These are phyloP conservation scores for Gymnopus androsaceus DNA, from an alignment of 1,284 basidiomycete species.

Conservation along the genomic window DNA sequence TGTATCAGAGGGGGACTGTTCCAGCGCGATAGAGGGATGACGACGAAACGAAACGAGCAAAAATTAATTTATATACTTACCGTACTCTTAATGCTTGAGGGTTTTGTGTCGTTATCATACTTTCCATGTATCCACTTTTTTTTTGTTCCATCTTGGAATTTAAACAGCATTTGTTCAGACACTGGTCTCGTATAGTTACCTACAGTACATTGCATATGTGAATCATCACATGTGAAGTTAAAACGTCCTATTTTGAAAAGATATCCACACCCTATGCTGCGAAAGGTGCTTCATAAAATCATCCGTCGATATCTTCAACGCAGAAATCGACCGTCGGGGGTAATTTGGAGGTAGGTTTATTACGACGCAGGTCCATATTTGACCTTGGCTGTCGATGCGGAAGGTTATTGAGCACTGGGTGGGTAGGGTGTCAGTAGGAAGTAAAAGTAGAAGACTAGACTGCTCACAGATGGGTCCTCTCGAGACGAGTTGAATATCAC, in stretches of 20 bases:
- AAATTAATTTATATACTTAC: no score
- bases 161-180: neutral
- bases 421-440: neutral
- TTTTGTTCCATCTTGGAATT: no score
- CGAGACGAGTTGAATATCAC: slow-evolving; percentile 2
- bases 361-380: slow-evolving; percentile 5
- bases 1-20: no score
- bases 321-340: neutral
- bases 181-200: no score
- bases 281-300: neutral
- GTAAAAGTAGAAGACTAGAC: neutral
- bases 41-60: no score
- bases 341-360: neutral
- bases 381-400: neutral
- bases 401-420: neutral
- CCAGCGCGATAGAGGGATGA: no score
- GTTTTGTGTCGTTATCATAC: no score
- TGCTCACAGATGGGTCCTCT: neutral
- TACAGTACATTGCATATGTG: neutral
- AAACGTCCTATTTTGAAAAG: neutral
- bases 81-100: no score
- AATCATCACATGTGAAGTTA: slow-evolving; percentile 1
- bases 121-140: no score
- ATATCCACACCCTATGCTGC: neutral
- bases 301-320: neutral